Evolutionary conservation across 352 stramenopile genomes (phyloP).

Genomic region (Plasmopara halstedii): DNA sequence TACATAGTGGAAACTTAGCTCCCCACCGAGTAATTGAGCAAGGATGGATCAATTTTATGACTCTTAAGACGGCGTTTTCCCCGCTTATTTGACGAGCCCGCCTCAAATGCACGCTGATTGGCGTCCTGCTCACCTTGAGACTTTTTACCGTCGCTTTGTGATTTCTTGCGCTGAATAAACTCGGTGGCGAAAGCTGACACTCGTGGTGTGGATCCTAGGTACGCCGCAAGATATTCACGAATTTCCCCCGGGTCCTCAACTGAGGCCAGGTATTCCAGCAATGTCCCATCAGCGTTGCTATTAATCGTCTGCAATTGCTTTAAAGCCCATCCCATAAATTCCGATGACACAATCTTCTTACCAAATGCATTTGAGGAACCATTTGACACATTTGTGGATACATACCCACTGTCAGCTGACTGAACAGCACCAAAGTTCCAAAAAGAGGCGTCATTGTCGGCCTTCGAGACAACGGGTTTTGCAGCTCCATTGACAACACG

Average conservation of each 20-base stretch:
- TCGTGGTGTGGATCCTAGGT: conserved; percentile 92
- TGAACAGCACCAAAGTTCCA: conserved; percentile 77
- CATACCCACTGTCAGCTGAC: conserved; percentile 8
- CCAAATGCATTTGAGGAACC: conserved; percentile 41
- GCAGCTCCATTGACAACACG: conserved; percentile 32
- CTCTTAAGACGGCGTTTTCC: conserved; percentile 54
- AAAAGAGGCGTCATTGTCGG: conserved; percentile 65
- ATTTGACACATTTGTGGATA: conserved; percentile 6
- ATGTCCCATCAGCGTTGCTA: conserved; percentile 68
- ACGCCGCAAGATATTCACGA: conserved; percentile 92
- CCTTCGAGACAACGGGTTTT: conserved; percentile 31
- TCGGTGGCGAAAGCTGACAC: conserved; percentile 97
- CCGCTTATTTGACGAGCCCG: conserved; percentile 40
- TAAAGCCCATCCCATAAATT: conserved; percentile 73
- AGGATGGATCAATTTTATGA: conserved; percentile 65
- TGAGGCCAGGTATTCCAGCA: conserved; percentile 93
- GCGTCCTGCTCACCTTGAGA: conserved; percentile 16
- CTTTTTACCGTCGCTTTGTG: conserved; percentile 36
- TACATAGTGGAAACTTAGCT: conserved; percentile 18
- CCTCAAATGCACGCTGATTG: conserved; percentile 20
- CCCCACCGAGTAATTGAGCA: conserved; percentile 62
- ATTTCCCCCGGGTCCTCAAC: conserved; percentile 93
- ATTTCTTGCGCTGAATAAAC: conserved; percentile 93
- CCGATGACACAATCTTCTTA: conserved; percentile 37
- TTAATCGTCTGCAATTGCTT: conserved; percentile 80